Evolutionary conservation across 192 early-diverging fungal genomes (phyloP), one percentile per base, ranked within the genome.

Genomic region (Backusella circina): DNA sequence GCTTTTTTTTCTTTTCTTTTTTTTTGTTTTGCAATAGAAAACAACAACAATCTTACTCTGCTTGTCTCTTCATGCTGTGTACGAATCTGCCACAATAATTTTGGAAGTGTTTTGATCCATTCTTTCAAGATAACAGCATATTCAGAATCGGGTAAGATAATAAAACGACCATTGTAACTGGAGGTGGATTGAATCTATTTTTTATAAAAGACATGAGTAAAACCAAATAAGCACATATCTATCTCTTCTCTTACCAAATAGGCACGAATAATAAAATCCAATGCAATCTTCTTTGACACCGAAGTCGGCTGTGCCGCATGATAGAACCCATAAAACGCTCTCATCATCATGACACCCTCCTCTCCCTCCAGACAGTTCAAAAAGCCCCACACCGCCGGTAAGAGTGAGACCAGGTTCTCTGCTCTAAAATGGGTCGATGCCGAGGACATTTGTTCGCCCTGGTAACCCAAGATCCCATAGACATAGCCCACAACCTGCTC

Each of bases 401-500:
- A 65, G 8, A 89, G 50, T 1, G 80, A 75, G 5, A 78, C 69
- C 15, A 89, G 68, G 78, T 89, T 77, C 37, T 87, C 82, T 3
- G 80, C 44, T 35, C 79, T 80, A 36, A 85, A 87, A 31, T 81
- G 79, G 0, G 79, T 79, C 1, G 82, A 77, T 1, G 76, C n/a
- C 13, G 75, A 74, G 2, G 79, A 79, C 84, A 88, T 85, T 1
- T 21, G 44, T 66, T 36, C n/a, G 54, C 10, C 82, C 31, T 86
- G 78, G 67, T 73, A 84, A 26, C 85, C 87, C 30, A 92, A 78
- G 15, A 87, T 21, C 16, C 81, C 78, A 35, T 89, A 57, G 3
- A 91, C 84, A 82, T 91, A 88, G 26, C 88, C 82, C 7, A 89
- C 85, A 51, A 92, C 80, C 39, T 76, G 68, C 13, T 88, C 86